Conservation (phyloP, 768 basidiomycete genomes). For the Bullera alba region DNA sequence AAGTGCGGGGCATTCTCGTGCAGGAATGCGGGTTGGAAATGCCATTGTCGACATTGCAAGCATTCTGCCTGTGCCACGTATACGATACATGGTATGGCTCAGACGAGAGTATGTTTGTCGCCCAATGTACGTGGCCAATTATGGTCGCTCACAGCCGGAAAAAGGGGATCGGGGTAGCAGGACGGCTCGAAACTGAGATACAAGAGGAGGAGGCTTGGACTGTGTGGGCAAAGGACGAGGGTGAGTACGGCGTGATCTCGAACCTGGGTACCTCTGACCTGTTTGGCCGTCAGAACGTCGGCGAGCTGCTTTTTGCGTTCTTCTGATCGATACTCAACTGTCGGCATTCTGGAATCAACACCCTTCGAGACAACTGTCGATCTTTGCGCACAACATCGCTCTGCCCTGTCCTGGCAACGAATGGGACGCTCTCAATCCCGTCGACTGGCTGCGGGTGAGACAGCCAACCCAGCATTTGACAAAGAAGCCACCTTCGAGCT, state of each 20-base stretch:
- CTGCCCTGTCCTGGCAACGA: constrained; percentile 24
- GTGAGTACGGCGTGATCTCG: constrained; percentile 10
- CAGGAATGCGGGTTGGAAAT: constrained; percentile 26
- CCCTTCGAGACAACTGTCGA: constrained; percentile 27
- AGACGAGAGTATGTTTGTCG: constrained; percentile 25
- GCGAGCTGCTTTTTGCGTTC: constrained; percentile 30
- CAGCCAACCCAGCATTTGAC: not conserved
- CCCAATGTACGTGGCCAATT: constrained; percentile 35
- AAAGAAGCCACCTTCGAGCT: constrained; percentile 1
- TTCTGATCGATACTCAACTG: constrained; percentile 31
- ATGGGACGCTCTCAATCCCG: constrained; percentile 26
- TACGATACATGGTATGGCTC: constrained; percentile 32
- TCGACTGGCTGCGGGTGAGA: constrained; percentile 22
- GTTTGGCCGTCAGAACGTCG: constrained; percentile 23
- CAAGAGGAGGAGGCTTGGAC: constrained; percentile 27
- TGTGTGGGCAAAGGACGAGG: constrained; percentile 34
- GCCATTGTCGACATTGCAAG: constrained; percentile 23
- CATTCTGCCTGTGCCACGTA: constrained; percentile 30
- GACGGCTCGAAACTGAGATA: constrained; percentile 13
- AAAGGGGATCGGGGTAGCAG: constrained; percentile 36
- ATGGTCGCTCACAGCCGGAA: constrained; percentile 32
- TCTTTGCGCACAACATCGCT: constrained; percentile 32
- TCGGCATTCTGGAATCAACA: constrained; percentile 38
- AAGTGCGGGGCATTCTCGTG: constrained; percentile 19
- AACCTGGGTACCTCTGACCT: too few species aligned